phyloP scores from a whole-genome alignment of 371 early-diverging fungal species.

The Coemansia sp. region DNA sequence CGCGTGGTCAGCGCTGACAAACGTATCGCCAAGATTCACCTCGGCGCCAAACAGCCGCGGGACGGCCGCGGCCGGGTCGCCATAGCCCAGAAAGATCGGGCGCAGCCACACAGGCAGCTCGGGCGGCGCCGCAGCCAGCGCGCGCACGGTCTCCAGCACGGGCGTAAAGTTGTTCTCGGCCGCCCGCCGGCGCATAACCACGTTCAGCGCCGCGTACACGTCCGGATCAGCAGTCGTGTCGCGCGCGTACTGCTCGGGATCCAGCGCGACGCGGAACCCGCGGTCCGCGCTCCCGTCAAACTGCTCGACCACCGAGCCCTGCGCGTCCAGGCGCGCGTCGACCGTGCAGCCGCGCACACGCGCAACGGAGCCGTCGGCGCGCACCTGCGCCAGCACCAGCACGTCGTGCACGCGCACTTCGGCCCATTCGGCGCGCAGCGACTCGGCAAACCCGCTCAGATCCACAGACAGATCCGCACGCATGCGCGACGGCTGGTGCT shows the following conservation, averaged over 20 bases:
- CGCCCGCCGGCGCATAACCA: slow-evolving; percentile 83
- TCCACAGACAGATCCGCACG: slow-evolving; percentile 72
- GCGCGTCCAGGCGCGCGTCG: slow-evolving; percentile 69
- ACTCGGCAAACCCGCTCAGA: slow-evolving; percentile 64
- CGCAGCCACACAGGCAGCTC: slow-evolving; percentile 90
- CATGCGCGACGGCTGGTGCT: slow-evolving; percentile 70
- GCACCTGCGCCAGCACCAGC: slow-evolving; percentile 73
- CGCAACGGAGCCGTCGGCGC: slow-evolving; percentile 58
- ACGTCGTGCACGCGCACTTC: slow-evolving; percentile 75
- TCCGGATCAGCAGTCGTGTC: slow-evolving; percentile 56
- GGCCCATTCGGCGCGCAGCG: slow-evolving; percentile 87
- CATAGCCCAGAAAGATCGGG: slow-evolving; percentile 89
- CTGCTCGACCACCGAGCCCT: slow-evolving; percentile 7
- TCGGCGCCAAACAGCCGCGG: slow-evolving; percentile 49
- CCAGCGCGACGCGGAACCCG: slow-evolving; percentile 72
- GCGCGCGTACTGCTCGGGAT: slow-evolving; percentile 80
- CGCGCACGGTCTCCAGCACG: slow-evolving; percentile 85
- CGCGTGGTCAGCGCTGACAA: slow-evolving; percentile 79
- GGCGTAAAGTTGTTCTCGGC: slow-evolving; percentile 92
- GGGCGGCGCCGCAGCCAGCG: slow-evolving; percentile 58
- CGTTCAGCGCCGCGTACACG: slow-evolving; percentile 80
- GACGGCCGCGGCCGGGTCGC: slow-evolving; percentile 79
- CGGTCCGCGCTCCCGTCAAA: background rate
- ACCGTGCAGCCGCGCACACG: slow-evolving; percentile 88
- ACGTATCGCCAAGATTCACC: slow-evolving; percentile 85